Conservation (phyloP, 2,329 filamentous ascomycete species). For the Fusarium incarnatum region DNA sequence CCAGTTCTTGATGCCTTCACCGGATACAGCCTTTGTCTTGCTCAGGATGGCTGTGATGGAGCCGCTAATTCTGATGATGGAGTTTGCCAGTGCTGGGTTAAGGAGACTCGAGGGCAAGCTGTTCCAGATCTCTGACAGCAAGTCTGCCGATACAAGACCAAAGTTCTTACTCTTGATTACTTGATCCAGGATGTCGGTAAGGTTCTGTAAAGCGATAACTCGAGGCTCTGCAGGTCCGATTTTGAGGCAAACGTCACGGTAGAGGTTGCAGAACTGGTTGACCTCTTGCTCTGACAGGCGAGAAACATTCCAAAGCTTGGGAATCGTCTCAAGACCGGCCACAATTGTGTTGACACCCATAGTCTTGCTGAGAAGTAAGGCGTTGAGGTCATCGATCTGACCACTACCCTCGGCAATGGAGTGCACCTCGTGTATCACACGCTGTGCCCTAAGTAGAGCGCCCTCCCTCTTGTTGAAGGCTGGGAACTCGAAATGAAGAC, state of each 20-base stretch:
- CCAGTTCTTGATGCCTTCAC: conserved; percentile 55
- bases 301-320: conserved; percentile 48
- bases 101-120: conserved; percentile 53
- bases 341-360: conserved; percentile 53
- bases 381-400: conserved; percentile 41
- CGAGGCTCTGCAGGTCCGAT: conserved; percentile 59
- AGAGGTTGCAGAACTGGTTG: conserved; percentile 56
- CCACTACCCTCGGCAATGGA: conserved; percentile 43
- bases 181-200: conserved; percentile 59
- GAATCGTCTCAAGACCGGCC: conserved; percentile 51
- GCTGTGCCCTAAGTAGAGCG: conserved; percentile 57
- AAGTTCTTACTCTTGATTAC: conserved; percentile 48
- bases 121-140: conserved; percentile 57
- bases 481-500: conserved; percentile 38
- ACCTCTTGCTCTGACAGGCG: conserved; percentile 43
- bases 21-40: conserved; percentile 28
- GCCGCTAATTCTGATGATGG: conserved; percentile 61
- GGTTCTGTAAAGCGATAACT: conserved; percentile 59
- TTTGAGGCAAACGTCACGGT: conserved; percentile 55
- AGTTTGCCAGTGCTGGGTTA: conserved; percentile 63
- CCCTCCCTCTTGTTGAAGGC: conserved; percentile 39
- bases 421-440: conserved; percentile 54
- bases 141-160: conserved; percentile 48
- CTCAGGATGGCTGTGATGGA: conserved; percentile 55
- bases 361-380: conserved; percentile 47